Percentiles rank a stretch among this genome's conserved stretches.
These are phyloP conservation scores for Boletus patriciae DNA, from an alignment of 768 basidiomycete species.

Conservation along the genomic window DNA sequence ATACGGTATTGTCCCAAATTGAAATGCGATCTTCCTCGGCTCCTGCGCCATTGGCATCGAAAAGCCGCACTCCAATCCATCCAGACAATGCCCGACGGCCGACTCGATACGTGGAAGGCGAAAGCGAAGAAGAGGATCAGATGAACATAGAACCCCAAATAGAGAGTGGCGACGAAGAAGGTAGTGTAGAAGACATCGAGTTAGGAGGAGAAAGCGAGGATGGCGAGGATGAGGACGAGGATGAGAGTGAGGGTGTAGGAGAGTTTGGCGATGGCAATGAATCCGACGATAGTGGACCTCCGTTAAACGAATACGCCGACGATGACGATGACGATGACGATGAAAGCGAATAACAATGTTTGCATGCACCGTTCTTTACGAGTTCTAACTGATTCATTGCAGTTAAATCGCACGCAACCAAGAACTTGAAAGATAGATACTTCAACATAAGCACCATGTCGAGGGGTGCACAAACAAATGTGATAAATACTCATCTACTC, in stretches of 20 bases:
- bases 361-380: neutral
- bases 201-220: conserved; percentile 64
- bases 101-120: conserved; percentile 73
- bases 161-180: conserved; percentile 65
- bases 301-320: conserved; percentile 54
- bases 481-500: conserved; percentile 39
- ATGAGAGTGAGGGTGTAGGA: conserved; percentile 44
- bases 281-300: conserved; percentile 41
- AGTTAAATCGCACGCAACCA: neutral
- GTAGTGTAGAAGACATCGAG: conserved; percentile 78
- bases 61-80: conserved; percentile 38
- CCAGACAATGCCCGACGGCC: conserved; percentile 41
- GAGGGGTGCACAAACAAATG: neutral
- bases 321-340: conserved; percentile 58
- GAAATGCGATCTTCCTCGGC: conserved; percentile 79
- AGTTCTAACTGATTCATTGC: neutral
- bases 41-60: conserved; percentile 53
- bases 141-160: conserved; percentile 59
- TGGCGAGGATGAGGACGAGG: conserved; percentile 46
- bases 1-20: conserved; percentile 92
- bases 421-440: conserved; percentile 1
- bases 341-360: conserved; percentile 45
- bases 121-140: conserved; percentile 66
- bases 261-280: conserved; percentile 42
- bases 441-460: conserved; percentile 1